Conservation (phyloP, 208 protist genomes). For the Perkinsela sp. region DNA sequence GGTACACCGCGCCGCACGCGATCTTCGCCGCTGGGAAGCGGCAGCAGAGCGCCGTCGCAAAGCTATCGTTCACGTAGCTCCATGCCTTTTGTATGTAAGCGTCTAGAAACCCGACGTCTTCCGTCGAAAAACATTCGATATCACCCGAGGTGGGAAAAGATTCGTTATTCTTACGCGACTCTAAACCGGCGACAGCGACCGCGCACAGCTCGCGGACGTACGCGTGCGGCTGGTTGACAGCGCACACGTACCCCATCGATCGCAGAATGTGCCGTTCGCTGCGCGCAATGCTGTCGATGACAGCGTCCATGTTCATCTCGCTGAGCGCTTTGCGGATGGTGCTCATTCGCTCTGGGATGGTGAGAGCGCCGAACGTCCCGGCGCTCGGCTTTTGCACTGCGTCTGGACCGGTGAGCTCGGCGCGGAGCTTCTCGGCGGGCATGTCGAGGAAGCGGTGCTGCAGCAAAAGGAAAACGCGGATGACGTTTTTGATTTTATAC, state of each 20-base stretch:
- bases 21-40: neutral
- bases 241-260: neutral
- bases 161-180: neutral
- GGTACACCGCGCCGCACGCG: neutral
- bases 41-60: neutral
- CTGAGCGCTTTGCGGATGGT: neutral
- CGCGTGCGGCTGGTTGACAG: neutral
- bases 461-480: neutral
- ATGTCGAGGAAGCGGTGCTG: neutral
- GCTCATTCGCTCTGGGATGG: neutral
- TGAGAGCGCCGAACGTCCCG: neutral
- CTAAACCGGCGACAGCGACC: neutral
- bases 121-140: neutral
- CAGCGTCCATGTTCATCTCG: neutral
- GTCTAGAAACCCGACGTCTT: neutral
- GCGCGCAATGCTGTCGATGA: neutral
- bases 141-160: neutral
- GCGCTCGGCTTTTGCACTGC: neutral
- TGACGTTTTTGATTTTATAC: neutral
- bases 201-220: neutral
- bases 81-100: constrained; percentile 1
- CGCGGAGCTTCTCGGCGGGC: neutral
- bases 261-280: neutral
- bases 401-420: neutral
- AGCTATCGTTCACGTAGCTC: neutral